A percentile compares a stretch with the other conserved stretches of the same genome.
phyloP scores from a whole-genome alignment of 306 rosid genomes.

The Coriaria nepalensis region DNA sequence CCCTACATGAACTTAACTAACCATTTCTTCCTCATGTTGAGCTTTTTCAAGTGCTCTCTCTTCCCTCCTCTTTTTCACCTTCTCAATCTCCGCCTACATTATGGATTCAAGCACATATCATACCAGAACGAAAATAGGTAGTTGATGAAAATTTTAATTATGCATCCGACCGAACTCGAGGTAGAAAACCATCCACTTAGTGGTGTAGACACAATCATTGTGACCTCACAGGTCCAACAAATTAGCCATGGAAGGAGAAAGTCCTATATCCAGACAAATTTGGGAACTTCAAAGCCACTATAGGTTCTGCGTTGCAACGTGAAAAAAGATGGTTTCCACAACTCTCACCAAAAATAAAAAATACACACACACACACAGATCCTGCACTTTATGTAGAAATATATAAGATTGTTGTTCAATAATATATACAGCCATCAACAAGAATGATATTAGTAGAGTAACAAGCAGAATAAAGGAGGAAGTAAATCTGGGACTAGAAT shows the following conservation, averaged over 20 bases:
- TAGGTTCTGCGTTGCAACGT: too few relatives aligned
- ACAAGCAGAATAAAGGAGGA: neutral
- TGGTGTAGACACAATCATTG: neutral
- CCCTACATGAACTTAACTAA: slow-evolving; percentile 12
- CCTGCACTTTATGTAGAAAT: too few relatives aligned
- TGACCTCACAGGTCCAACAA: too few relatives aligned
- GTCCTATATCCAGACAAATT: too few relatives aligned
- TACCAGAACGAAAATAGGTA: neutral
- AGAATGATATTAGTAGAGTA: too few relatives aligned
- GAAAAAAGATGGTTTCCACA: too few relatives aligned
- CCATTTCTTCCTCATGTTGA: slow-evolving; percentile 96
- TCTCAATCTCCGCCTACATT: slow-evolving; percentile 87
- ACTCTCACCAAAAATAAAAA: too few relatives aligned
- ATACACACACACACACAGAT: too few relatives aligned
- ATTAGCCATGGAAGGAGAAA: too few relatives aligned
- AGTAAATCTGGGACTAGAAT: slow-evolving; percentile 11
- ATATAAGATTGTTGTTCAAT: too few relatives aligned
- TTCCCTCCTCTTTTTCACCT: slow-evolving; percentile 96
- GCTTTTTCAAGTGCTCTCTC: slow-evolving; percentile 97
- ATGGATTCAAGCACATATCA: slow-evolving; percentile 10
- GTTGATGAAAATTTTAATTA: neutral
- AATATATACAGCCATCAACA: neutral
- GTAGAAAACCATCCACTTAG: neutral
- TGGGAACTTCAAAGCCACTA: too few relatives aligned
- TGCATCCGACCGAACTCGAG: neutral